These are phyloP conservation scores for Diophrys appendiculata DNA, from an alignment of 73 alveolate genomes.

Conservation along the genomic window DNA sequence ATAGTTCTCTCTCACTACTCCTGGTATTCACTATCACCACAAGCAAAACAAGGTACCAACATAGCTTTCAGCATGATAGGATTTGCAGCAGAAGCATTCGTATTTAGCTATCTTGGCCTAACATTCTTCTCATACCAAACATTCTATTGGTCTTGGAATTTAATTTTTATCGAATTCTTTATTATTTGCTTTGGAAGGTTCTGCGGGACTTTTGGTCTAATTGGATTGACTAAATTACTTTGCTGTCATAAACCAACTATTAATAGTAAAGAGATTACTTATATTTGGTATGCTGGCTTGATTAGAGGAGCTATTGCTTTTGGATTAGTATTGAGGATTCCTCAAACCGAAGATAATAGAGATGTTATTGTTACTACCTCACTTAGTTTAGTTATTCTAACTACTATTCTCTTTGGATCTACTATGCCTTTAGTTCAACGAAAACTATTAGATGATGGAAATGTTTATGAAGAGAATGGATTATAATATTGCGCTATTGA, in stretches of 20 bases:
- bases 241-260: constrained; percentile 41
- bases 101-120: constrained; percentile 85
- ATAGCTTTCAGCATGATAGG: constrained; percentile 73
- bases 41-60: constrained; percentile 78
- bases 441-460: too few relatives aligned
- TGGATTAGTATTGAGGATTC: constrained; percentile 80
- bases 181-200: constrained; percentile 54
- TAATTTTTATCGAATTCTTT: constrained; percentile 43
- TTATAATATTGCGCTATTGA: too few relatives aligned
- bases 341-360: constrained; percentile 56
- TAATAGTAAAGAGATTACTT: constrained; percentile 47
- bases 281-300: constrained; percentile 69
- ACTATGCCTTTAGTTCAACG: too few relatives aligned
- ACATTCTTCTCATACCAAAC: constrained; percentile 71
- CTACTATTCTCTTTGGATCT: constrained; percentile 57
- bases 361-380: constrained; percentile 62
- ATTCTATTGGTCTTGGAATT: constrained; percentile 59
- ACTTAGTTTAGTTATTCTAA: constrained; percentile 46
- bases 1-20: constrained; percentile 82
- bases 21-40: constrained; percentile 80
- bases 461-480: too few relatives aligned
- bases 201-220: constrained; percentile 57
- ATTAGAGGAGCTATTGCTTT: constrained; percentile 93
- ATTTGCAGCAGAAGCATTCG: constrained; percentile 85
- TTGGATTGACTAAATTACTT: constrained; percentile 32